Base-by-base conservation (phyloP, 352 stramenopile genomes). In the Phytophthora colocasiae region DNA sequence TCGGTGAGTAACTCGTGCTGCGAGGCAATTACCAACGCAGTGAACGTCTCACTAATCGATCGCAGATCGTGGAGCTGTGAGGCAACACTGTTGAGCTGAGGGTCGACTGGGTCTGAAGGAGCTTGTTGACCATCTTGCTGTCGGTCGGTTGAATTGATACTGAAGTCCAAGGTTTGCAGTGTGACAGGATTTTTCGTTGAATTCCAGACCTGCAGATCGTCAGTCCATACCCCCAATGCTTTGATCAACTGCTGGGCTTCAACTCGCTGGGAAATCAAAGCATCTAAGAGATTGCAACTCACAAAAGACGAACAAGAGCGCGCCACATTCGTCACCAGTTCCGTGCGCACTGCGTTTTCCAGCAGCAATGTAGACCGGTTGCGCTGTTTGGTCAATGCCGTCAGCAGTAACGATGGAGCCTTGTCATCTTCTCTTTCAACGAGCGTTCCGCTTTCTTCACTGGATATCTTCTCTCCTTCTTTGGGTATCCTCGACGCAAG, bases 341-440 rank as follows among this genome's bases (percentile, higher is more conserved):
- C n/a, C 4, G 46, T 32, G 15, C 50, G 63, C 8, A 83, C 41
- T 7, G 73, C 63, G 27, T 58, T 71, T 58, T 92, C 80, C 1
- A 91, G 63, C 10, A 81, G 29, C 15, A 90, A 31, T 0, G 46
- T 43, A 50, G 58, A 57, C 4, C 80, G 44, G 8, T 76, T 75
- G 48, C 78, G 80, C 4, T 81, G 80, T 49, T 91, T 90, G 0
- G 49, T 17, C 3, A 92, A 63, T 11, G 81, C 68, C 3, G 81
- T 85, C 11, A 89, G 67, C 27, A 92, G 61, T 15, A 92, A 63
- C 17, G 84, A 92, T 36, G 84, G 84, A 17, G 74, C 40, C 29
- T 70, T 48, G 15, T 64, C 24, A 1, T 75, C 48, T 7, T 47
- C 55, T 56, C 46, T 22, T 10, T 51, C 41, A 22, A 14, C 26